A percentile compares a stretch with the other conserved stretches of the same genome.
These are phyloP conservation scores for Sclerotinia subarctica DNA, from an alignment of 2,329 filamentous ascomycete genomes.

Conservation along the genomic window DNA sequence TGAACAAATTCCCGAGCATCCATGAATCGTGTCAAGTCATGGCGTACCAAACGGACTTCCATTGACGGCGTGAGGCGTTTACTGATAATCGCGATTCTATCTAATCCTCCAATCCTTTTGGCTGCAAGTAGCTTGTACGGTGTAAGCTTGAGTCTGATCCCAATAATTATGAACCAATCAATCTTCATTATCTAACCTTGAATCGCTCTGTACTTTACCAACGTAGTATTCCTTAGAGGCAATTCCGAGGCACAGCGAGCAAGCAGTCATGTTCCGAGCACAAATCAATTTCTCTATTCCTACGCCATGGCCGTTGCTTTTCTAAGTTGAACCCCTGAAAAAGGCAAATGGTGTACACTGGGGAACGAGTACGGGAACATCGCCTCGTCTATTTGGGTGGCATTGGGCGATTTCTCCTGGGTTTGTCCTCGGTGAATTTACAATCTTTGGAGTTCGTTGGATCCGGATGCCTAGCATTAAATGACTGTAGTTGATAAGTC, in stretches of 20 bases:
- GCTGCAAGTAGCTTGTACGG: neutral
- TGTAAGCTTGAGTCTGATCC: neutral
- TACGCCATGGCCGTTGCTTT: neutral
- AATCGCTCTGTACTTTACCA: neutral
- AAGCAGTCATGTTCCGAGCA: slow-evolving; percentile 1
- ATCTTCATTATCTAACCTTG: neutral
- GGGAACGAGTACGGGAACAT: neutral
- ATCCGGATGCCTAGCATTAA: neutral
- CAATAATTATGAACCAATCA: neutral
- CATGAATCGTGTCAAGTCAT: slow-evolving; percentile 4
- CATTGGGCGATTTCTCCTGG: neutral
- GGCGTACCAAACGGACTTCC: neutral
- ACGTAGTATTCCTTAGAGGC: neutral
- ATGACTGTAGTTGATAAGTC: neutral
- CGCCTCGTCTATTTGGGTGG: neutral
- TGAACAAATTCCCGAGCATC: slow-evolving; percentile 10
- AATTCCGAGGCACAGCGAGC: neutral
- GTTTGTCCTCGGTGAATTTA: slow-evolving; percentile 2
- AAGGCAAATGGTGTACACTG: neutral
- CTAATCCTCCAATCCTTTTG: neutral
- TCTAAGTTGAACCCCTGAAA: neutral
- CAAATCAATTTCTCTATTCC: slow-evolving; percentile 2
- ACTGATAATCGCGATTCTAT: slow-evolving; percentile 3
- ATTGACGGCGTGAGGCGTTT: slow-evolving; percentile 5
- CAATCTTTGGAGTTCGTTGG: neutral